Percentiles rank a stretch among this genome's conserved stretches.
Evolutionary conservation across 345 rosid species (phyloP).

Genomic region (Pugionium dolabratum): DNA sequence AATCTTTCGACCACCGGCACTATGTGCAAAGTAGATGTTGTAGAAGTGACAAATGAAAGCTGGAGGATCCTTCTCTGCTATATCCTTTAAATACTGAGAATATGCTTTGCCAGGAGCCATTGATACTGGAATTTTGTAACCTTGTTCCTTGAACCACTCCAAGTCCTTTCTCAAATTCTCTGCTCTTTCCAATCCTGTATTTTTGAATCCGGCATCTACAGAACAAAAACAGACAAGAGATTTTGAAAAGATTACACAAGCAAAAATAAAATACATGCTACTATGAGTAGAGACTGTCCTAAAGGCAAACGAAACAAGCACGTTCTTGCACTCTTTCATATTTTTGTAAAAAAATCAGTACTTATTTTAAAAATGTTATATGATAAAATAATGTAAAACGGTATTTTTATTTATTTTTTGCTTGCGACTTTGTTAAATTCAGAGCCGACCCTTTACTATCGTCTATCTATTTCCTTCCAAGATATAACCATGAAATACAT

Average conservation of each 20-base stretch:
- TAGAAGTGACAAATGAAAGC: slow-evolving; percentile 92
- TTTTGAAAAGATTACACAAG: not conserved
- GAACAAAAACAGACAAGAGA: slow-evolving; percentile 6
- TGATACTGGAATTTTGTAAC: slow-evolving; percentile 77
- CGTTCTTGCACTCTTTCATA: too few relatives aligned
- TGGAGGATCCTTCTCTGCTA: slow-evolving; percentile 81
- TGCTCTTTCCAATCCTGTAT: slow-evolving; percentile 85
- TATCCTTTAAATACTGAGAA: slow-evolving; percentile 55
- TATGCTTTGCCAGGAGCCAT: slow-evolving; percentile 65
- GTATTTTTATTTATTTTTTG: too few relatives aligned
- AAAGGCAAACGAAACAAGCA: too few relatives aligned
- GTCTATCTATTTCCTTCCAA: too few relatives aligned
- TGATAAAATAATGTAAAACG: too few relatives aligned
- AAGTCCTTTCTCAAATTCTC: slow-evolving; percentile 66
- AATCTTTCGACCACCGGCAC: slow-evolving; percentile 97
- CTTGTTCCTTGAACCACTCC: slow-evolving; percentile 90
- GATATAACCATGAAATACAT: too few relatives aligned
- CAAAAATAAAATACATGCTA: not conserved
- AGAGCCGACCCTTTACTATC: too few relatives aligned
- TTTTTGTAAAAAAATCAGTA: too few relatives aligned
- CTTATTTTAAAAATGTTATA: too few relatives aligned
- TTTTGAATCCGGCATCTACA: slow-evolving; percentile 79
- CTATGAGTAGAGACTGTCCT: too few relatives aligned
- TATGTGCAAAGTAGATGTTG: slow-evolving; percentile 85
- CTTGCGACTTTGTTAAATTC: too few relatives aligned